A percentile compares a stretch with the other conserved stretches of the same genome.
Conservation (phyloP, 192 early-diverging fungal species). For the Umbelopsis isabellina region DNA sequence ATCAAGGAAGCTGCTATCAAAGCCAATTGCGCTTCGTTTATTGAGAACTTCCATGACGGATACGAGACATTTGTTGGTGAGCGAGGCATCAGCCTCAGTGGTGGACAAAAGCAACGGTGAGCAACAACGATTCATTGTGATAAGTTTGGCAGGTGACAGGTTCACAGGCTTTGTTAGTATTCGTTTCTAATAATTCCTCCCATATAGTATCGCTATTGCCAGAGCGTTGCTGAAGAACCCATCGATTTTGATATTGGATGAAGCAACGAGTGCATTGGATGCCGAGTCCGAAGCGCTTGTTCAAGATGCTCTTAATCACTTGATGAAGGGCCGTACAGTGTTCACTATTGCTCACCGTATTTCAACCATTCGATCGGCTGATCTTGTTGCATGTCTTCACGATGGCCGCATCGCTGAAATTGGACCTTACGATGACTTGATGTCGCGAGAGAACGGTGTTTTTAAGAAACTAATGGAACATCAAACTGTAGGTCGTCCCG, state of each 20-base stretch:
- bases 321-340: conserved; percentile 63
- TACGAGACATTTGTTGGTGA: conserved; percentile 54
- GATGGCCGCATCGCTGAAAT: conserved; percentile 54
- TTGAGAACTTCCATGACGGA: conserved; percentile 55
- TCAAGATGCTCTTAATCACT: conserved; percentile 60
- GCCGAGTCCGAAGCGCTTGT: conserved; percentile 67
- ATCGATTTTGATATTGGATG: conserved; percentile 57
- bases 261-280: conserved; percentile 68
- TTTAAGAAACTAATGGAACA: conserved; percentile 42
- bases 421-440: conserved; percentile 66
- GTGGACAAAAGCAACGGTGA: conserved; percentile 55
- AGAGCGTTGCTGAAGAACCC: conserved; percentile 48
- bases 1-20: conserved; percentile 70
- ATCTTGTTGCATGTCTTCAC: conserved; percentile 59
- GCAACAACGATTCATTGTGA: neutral
- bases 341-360: conserved; percentile 77
- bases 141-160: no score
- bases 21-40: conserved; percentile 77
- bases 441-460: conserved; percentile 43
- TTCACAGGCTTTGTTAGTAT: neutral
- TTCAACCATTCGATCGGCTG: conserved; percentile 62
- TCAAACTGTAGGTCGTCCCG: conserved; percentile 27
- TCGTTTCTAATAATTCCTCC: neutral
- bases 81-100: conserved; percentile 48
- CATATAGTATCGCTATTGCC: conserved; percentile 47